Evolutionary conservation across 2,329 filamentous ascomycete genomes (phyloP), one percentile per base, ranked within the genome.

Genomic region (Fragosphaeria purpurea): DNA sequence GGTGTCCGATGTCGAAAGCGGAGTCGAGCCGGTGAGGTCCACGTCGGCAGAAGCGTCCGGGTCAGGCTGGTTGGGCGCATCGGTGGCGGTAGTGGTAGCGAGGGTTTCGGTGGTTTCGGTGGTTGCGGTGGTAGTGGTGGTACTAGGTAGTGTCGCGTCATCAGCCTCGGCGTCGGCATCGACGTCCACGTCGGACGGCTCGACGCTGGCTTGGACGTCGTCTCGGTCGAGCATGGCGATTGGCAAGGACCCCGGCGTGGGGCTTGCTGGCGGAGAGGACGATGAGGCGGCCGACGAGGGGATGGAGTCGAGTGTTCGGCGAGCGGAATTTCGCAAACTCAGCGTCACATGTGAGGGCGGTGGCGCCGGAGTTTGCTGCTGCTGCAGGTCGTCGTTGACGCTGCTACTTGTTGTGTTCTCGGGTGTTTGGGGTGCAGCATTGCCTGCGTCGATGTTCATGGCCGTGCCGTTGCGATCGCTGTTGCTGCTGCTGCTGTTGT

Each of bases 281-380:
- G 13, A n/a, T 6, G n/a, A 12, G 7, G 43, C 34, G 5, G 74
- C 68, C 5, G 70, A 71, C 32, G 72, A 70, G 30, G 69, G 63
- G 35, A 67, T 66, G 9, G 64, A 62, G 30, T 71, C 68, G 48
- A 68, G 62, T 42, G 63, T 62, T 12, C 67, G 67, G 38, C 61
- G 66, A 53, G 63, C 39, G 1, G 50, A 59, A 57, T 74, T 74
- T 52, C 79, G 75, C 47, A 82, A 65, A 59, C 82, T 82, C 50
- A 83, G 74, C 11, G 80, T 82, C 46, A 82, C 75, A 59, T 42
- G 49, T 4, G 48, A 39, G 3, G 52, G 47, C 6, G 52, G 31
- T 13, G 41, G 34, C 8, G 33, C 32, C 3, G 52, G 22, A 5
- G n/a, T 7, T 11, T 32, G 22, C 8, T 44, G 22, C 7, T 44